Percentiles rank a stretch among this genome's conserved stretches.
Evolutionary conservation across 306 rosid species (phyloP).

Genomic region (Medicago truncatula): MtrunA17r5.0-ANR NC_053044.1:25675001-25675500

Average conservation of each 20-base stretch:
- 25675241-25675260: constrained; percentile 3
- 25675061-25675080: neutral
- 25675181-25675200: neutral
- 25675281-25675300: neutral
- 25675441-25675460: neutral
- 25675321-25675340: neutral
- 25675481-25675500: constrained; percentile 10
- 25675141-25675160: constrained; percentile 8
- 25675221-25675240: neutral
- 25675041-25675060: constrained; percentile 11
- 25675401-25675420: neutral
- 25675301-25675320: neutral
- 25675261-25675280: neutral
- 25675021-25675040: neutral
- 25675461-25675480: neutral
- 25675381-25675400: neutral
- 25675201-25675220: neutral
- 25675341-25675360: neutral
- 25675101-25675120: neutral
- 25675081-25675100: neutral
- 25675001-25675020: neutral
- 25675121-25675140: neutral
- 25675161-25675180: neutral
- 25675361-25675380: constrained; percentile 18
- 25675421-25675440: neutral